Conservation (phyloP, 192 early-diverging fungal genomes). For the Oehlia diaphana region DNA sequence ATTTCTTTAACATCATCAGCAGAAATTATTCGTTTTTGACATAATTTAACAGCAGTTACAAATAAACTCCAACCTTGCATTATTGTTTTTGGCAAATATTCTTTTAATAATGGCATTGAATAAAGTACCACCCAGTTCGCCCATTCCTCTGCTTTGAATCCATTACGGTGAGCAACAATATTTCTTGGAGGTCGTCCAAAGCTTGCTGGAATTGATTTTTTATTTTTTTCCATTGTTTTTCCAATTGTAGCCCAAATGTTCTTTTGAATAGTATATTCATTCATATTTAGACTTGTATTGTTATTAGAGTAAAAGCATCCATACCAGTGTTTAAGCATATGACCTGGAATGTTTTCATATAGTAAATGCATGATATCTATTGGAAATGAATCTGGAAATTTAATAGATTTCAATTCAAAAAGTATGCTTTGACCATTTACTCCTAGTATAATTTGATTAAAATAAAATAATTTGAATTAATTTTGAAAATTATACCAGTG, state of each 20-base stretch:
- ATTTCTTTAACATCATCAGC: neutral
- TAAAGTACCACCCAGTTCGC: neutral
- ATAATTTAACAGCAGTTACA: neutral
- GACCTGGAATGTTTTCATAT: neutral
- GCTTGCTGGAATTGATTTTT: neutral
- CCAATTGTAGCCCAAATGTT: neutral
- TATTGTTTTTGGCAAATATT: neutral
- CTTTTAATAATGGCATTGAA: constrained; percentile 4
- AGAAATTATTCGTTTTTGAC: neutral
- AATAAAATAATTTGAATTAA: neutral
- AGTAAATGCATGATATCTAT: constrained; percentile 1
- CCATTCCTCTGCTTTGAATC: constrained; percentile 4
- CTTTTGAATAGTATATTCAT: constrained; percentile 3
- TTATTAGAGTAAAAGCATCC: neutral
- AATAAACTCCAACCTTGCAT: neutral
- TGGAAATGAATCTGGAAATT: constrained; percentile 8
- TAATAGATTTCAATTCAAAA: neutral
- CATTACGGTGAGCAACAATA: neutral
- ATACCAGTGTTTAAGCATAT: constrained; percentile 2
- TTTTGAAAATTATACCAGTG: neutral
- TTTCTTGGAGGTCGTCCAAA: neutral
- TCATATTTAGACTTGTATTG: neutral
- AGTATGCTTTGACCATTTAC: neutral
- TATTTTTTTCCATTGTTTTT: neutral
- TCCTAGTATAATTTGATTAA: neutral